Evolutionary conservation across 352 stramenopile species (phyloP).

Genomic region (Phytophthora megakarya): DNA sequence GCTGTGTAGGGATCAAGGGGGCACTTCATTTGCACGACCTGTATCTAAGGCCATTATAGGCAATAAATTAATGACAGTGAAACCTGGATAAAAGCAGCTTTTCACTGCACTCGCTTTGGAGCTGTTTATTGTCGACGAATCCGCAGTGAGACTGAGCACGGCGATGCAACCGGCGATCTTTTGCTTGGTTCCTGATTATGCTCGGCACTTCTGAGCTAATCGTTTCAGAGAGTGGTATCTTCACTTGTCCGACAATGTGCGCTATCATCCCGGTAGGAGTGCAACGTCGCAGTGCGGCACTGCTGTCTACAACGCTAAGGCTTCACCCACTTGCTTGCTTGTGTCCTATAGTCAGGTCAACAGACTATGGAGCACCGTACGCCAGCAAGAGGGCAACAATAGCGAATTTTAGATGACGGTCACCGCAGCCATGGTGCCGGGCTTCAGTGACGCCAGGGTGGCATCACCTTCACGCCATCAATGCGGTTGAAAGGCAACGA

Average conservation of each 20-base stretch:
- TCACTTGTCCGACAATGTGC: not conserved
- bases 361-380: too few species aligned
- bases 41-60: not conserved
- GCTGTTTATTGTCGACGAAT: constrained; percentile 1
- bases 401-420: not conserved
- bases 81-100: not conserved
- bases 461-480: constrained; percentile 6
- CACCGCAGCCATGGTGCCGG: not conserved
- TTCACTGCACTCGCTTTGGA: not conserved
- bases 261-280: too few species aligned
- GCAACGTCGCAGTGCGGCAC: not conserved
- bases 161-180: not conserved
- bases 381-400: too few species aligned
- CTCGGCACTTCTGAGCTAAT: not conserved
- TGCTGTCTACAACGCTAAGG: not conserved
- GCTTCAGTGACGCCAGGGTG: not conserved
- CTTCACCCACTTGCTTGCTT: not conserved
- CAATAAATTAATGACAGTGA: not conserved
- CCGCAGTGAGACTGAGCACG: not conserved
- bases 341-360: too few species aligned
- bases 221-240: not conserved
- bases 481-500: not conserved
- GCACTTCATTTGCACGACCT: not conserved
- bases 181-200: not conserved
- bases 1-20: not conserved